Base-by-base conservation (phyloP, 805 yeast species). In the Citeromyces matritensis region DNA sequence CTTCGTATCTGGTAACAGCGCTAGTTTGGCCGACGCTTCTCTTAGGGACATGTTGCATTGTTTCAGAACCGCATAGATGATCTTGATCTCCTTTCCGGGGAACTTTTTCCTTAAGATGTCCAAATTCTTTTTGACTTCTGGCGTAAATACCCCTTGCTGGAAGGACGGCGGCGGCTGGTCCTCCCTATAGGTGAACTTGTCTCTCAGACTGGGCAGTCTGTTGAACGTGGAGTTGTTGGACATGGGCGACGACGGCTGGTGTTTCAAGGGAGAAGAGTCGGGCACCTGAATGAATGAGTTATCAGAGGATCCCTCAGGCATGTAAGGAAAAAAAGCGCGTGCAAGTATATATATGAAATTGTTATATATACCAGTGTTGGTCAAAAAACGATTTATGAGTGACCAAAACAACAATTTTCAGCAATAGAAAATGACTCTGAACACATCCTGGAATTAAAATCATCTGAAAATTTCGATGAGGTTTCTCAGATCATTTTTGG, bases 191-290 rank as follows among this genome's bases (percentile, higher is more conserved):
- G 65, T 53, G 37, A 62, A 66, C 39, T 55, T 53, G 34, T 63
- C 67, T 23, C 60, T 45, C 30, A 66, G 42, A 29, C 49, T 48
- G 7, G 55, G 45, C 5, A 52, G 39, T 25, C 51, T 39, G 3
- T 49, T 46, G 10, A 42, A 39, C 15, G 37, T 30, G 13, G 31
- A 12, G 13, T 17, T 17, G 21, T 17, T 17, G 21, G 21, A 17
- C 21, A 17, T 17, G 21, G 21, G 21, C 15, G 23, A 36, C 35
- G 19, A 42, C 32, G 10, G 49, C 10, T 26, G 31, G 27, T 15
- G 29, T 24, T 13, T 49, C 46, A 55, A 8, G 8, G 68, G 70
- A 1, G 73, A 65, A 1, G 73, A 65, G 34, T 58, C 64, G 2
- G 69, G 72, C 4, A 68, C 70, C 37, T 68, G 72, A 3, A 69